Evolutionary conservation across 1,284 basidiomycete genomes (phyloP).

Genomic region (Coriolopsis trogii): DNA sequence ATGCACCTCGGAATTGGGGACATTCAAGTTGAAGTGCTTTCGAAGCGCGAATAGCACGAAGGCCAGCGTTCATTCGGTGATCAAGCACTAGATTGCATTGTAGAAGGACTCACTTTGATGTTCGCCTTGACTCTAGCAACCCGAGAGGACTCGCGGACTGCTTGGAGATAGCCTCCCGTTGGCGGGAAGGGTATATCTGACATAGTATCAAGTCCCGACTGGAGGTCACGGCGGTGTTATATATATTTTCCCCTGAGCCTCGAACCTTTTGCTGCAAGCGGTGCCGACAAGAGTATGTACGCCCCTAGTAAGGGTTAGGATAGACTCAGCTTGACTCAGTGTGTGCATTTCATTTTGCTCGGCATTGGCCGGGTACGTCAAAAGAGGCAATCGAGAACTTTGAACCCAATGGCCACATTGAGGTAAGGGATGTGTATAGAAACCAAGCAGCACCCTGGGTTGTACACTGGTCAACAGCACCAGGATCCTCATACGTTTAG

Average conservation of each 20-base stretch:
- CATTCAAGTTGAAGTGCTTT: too few species aligned
- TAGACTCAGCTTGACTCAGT: background rate
- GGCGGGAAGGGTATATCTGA: constrained; percentile 38
- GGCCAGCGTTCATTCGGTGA: background rate
- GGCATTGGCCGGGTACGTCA: too few species aligned
- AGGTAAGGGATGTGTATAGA: too few species aligned
- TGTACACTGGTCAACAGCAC: too few species aligned
- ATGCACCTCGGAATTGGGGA: too few species aligned
- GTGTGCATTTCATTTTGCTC: too few species aligned
- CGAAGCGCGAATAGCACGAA: background rate
- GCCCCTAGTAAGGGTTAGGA: background rate
- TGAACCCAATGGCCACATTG: too few species aligned
- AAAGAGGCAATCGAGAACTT: too few species aligned
- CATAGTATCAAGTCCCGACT: constrained; percentile 2
- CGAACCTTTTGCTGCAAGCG: too few species aligned
- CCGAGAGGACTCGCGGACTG: constrained; percentile 54
- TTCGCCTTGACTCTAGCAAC: constrained; percentile 45
- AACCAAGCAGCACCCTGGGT: too few species aligned
- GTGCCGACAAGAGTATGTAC: background rate
- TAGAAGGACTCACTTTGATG: constrained; percentile 33
- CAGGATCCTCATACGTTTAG: too few species aligned
- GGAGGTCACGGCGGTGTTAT: background rate
- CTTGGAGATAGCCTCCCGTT: constrained; percentile 48
- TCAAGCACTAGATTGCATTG: background rate
- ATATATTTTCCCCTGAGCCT: background rate